These are phyloP conservation scores for Leucosporidium yakuticum DNA, from an alignment of 768 basidiomycete genomes.

Conservation along the genomic window DNA sequence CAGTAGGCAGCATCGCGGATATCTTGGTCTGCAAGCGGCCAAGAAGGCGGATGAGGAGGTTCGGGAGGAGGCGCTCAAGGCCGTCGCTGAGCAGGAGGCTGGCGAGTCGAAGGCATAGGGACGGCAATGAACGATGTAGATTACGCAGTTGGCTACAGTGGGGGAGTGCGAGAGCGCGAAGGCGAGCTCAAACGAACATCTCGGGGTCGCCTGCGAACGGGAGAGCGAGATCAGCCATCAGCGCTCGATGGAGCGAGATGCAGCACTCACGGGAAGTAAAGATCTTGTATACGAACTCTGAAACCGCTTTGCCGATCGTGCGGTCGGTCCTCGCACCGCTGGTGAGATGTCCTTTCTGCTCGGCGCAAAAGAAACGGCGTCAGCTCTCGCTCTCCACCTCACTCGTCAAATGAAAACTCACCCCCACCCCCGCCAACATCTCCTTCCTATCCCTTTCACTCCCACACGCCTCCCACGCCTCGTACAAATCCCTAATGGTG, in stretches of 20 bases:
- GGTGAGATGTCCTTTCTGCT: slow-evolving; percentile 24
- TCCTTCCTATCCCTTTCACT: slow-evolving; percentile 14
- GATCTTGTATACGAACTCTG: slow-evolving; percentile 18
- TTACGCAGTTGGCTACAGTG: not conserved
- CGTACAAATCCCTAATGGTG: slow-evolving; percentile 33
- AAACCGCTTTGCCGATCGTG: slow-evolving; percentile 12
- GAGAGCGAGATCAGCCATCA: not conserved
- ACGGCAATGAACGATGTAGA: not conserved
- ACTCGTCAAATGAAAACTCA: not conserved
- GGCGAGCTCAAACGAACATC: not conserved
- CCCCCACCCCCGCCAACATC: slow-evolving; percentile 28
- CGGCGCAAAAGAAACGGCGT: too few relatives aligned
- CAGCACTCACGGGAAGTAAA: slow-evolving; percentile 13
- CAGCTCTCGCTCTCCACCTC: not conserved
- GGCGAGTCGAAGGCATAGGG: slow-evolving; percentile 1
- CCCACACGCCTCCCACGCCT: slow-evolving; percentile 11
- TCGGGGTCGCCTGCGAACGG: slow-evolving; percentile 8
- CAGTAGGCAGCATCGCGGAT: slow-evolving; percentile 31
- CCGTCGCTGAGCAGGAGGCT: not conserved
- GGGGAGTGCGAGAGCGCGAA: not conserved
- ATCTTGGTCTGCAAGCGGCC: slow-evolving; percentile 18
- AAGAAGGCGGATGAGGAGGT: not conserved
- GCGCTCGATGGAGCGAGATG: not conserved
- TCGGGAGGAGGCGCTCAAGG: not conserved
- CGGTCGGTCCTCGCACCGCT: slow-evolving; percentile 27